These are phyloP conservation scores for Cinnamomum chago DNA, from an alignment of 164 flowering plant species.

Conservation along the genomic window DNA sequence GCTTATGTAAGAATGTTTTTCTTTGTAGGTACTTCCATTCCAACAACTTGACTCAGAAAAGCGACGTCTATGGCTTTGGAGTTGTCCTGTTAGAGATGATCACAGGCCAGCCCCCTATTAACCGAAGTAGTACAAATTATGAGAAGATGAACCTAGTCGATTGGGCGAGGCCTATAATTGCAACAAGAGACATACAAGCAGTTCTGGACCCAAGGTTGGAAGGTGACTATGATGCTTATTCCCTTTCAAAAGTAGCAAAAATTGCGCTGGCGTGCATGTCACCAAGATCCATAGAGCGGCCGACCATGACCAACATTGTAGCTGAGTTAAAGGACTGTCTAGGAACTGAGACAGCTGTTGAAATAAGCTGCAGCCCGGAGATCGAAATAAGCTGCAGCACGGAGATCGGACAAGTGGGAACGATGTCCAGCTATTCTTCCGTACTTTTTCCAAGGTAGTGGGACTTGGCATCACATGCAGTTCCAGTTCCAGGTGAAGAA, in stretches of 20 bases:
- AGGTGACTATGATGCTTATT: constrained; percentile 24
- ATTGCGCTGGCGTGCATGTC: constrained; percentile 40
- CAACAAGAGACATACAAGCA: constrained; percentile 26
- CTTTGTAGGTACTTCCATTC: constrained; percentile 24
- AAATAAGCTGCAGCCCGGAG: too few relatives aligned
- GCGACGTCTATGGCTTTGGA: constrained; percentile 55
- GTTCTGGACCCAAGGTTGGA: constrained; percentile 37
- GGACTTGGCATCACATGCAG: too few relatives aligned
- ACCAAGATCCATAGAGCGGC: constrained; percentile 23
- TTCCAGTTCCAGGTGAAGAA: too few relatives aligned
- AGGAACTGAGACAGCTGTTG: constrained; percentile 14
- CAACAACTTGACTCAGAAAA: constrained; percentile 35
- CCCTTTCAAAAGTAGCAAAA: constrained; percentile 41
- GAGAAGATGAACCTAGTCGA: constrained; percentile 19
- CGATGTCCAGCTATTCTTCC: not conserved
- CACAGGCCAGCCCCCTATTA: constrained; percentile 32
- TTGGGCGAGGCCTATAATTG: constrained; percentile 29
- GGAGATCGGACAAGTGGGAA: not conserved
- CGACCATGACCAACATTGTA: constrained; percentile 31
- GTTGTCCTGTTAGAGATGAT: constrained; percentile 45
- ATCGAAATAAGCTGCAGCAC: too few relatives aligned
- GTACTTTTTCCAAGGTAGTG: constrained; percentile 2
- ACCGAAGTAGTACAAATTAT: not conserved
- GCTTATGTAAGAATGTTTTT: not conserved
- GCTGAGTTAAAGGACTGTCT: constrained; percentile 14